Base-by-base conservation (phyloP, 805 yeast species). In the Lipomyces lipofer region DNA sequence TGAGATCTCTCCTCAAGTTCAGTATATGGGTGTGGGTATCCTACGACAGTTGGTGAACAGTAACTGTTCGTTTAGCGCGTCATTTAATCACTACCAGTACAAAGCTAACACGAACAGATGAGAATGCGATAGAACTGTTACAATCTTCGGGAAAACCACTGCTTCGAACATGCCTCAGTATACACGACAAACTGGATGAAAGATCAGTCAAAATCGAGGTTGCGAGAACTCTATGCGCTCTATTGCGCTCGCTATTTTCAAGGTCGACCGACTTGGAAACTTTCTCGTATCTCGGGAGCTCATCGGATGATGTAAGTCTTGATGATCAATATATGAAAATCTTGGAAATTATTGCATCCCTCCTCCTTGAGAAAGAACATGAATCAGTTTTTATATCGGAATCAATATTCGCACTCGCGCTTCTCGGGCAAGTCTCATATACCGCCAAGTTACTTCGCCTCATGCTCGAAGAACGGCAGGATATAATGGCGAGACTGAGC, bases 1-100 rank as follows among this genome's bases (percentile, higher is more conserved):
- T 7, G 47, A 40, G 5, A 38, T 32, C n/a, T 39, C 55, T 2
- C 47, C 55, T 22, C 51, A 51, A 22, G 51, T 46, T n/a, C 8
- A 17, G 2, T 51, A 38, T 25, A 15, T 46, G 15, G 55, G 51
- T 4, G 17, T 51, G 24, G 43, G 55, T 3, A 15, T 51, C 9
- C 28, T 46, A 32, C 40, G 55, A 22, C 40, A 43, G 27, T 7
- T 32, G 4, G 19, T 51, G 13, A 27, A 3, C 25, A 51, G 33
- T 39, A n/a, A n/a, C n/a, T n/a, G n/a, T n/a, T n/a, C n/a, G n/a
- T n/a, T n/a, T n/a, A n/a, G n/a, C n/a, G n/a, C n/a, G n/a, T n/a
- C n/a, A n/a, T n/a, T n/a, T n/a, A n/a, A n/a, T n/a, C n/a, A n/a
- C n/a, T n/a, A n/a, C n/a, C n/a, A n/a, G n/a, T n/a, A n/a, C n/a